Base-by-base conservation (phyloP, 1,139 yeast species). In the Scheffersomyces lignicola region DNA sequence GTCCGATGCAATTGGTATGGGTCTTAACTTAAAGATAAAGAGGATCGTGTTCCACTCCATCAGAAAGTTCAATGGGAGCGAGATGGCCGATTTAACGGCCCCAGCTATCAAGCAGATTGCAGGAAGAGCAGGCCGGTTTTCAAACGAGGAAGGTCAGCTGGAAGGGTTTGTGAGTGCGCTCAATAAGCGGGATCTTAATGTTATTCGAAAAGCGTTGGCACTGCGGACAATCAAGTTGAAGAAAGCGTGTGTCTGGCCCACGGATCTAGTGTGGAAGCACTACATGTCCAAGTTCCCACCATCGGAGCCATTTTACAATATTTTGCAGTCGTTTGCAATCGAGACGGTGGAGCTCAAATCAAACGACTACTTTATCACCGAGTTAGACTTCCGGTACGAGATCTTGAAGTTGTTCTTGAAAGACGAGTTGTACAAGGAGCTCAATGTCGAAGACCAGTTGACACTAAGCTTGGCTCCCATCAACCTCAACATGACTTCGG, bases 1-100 rank as follows among this genome's bases (percentile, higher is more conserved):
- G 0, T 86, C 97, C 1, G 98, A 92, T 64, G 99, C 99, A 0
- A 80, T 92, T 39, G 98, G 98, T 2, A 92, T 92, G 97, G 99
- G 99, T 0, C 69, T 92, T 35, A 92, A 92, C 52, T 68, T 92
- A 49, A 82, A 84, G 17, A 89, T 92, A 45, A 79, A 81, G 41
- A 65, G 98, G 38, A 76, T 92, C 11, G 75, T 92, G 1, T 90
- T 92, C 51, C 76, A 83, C 18, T 72, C 82, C 0, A 67, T 76
- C 16, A 58, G 57, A 34, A 94, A 92, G 58, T 92, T 75, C 49
- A 78, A 89, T 53, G 97, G 97, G 3, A 54, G 52, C 12, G 62
- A 60, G 14, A 60, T 69, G 43, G 61, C 62, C 3, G 58, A 59
- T 2, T 58, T 90, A 27, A 66, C 83, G 0, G 64, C 75, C 3